Evolutionary conservation across 352 stramenopile genomes (phyloP), one percentile per base, ranked within the genome.

Genomic region (Hyaloperonospora arabidopsidis): DNA sequence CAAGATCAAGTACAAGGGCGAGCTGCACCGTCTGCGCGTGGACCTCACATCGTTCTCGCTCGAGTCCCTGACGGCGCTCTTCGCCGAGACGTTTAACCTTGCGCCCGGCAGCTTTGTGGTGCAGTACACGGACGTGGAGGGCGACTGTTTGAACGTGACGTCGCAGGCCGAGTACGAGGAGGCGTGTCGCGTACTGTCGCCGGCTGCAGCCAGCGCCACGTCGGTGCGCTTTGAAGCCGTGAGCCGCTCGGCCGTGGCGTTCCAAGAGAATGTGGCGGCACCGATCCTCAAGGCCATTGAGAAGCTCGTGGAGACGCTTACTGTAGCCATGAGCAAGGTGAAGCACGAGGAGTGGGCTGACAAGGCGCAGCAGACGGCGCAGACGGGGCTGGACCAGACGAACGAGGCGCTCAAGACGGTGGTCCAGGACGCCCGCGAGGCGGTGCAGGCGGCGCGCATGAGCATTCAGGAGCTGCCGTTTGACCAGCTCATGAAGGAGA

Each of bases 391-490:
- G 5, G 72, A 65, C 40, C 63, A 79, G 48, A 87, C 80, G n/a
- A 79, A 83, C 43, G 78, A 83, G 43, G 77, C 69, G 54, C 57
- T 90, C 4, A 78, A 83, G 62, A 67, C 48, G 10, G 80, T 70
- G 17, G 76, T 74, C 10, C 61, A 80, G 25, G 78, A 84, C 38
- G 73, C 76, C 10, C 68, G 75, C 52, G 69, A 84, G 57, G 83
- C 74, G 54, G 54, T 89, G 1, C 56, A 66, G 23, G 61, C 63
- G 2, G 76, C 76, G 17, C 74, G 61, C 36, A 65, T 82, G 51
- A 69, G 67, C 48, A 68, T 93, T 34, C 77, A 91, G 58, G 83
- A 93, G 32, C 89, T 91, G 32, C 80, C 82, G 8, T 89, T 93
- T 39, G 83, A 93, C 49, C 75, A 88, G 59, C 65, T 91, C 12